Base-by-base conservation (phyloP, 176 grass and related monocot genomes). In the Eremochloa ophiuroides region DNA sequence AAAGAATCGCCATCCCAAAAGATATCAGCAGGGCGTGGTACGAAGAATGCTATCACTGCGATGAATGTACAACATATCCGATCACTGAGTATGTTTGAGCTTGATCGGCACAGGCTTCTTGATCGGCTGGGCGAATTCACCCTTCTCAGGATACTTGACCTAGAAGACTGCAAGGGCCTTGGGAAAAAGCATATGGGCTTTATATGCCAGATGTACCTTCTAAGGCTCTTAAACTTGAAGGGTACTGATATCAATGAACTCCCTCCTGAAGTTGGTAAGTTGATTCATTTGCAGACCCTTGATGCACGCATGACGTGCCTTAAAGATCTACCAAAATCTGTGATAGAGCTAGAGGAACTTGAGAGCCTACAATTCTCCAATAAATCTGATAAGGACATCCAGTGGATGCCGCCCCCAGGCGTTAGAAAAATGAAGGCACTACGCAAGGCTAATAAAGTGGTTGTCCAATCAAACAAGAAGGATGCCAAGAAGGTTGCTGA, bases 211-310 rank as follows among this genome's bases (percentile, higher is more conserved):
- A 13, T 83, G 59, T 14, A 51, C 39, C 58, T 74, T 1, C n/a
- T 83, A 0, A 74, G 7, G 22, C 74, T 83, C 61, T 56, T 83
- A 16, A 83, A 33, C 46, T 23, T 75, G 33, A 83, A 4, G 7
- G 71, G 25, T 7, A 83, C 71, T 4, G 0, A 67, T 1, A 30
- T 75, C 10, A 74, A 6, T 0, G 2, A 2, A 5, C 4, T 83
- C 16, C 61, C 61, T 4, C 14, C 15, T 0, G 0, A 41, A 6
- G 0, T 83, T 0, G 16, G 46, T 0, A 2, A 56, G 66, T 3
- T 82, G 6, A 38, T 35, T 4, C 80, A 82, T 61, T 9, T 82
- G 18, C 68, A 72, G 15, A 71, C 50, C 0, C 31, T 81, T 9
- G 66, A 81, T 41, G 7, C 41, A 26, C 2, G 5, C 0, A 0